These are phyloP conservation scores for Pezicula neosporulosa DNA, from an alignment of 2,329 filamentous ascomycete genomes.

Conservation along the genomic window DNA sequence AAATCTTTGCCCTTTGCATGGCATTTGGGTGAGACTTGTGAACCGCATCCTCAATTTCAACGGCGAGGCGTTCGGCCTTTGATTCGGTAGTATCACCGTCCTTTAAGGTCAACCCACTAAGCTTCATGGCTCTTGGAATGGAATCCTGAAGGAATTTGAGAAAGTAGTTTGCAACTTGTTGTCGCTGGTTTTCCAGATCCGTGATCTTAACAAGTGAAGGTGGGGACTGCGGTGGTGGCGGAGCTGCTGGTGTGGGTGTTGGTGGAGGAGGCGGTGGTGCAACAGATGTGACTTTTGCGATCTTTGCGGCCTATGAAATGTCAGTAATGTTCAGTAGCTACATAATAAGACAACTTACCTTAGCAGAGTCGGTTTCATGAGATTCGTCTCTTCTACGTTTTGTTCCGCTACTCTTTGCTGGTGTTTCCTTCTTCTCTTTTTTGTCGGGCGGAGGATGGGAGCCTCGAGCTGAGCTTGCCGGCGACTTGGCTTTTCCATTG, in stretches of 20 bases:
- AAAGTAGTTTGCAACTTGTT: slow-evolving; percentile 55
- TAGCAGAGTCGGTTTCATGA: slow-evolving; percentile 43
- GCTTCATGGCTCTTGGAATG: slow-evolving; percentile 64
- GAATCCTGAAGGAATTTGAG: too few species aligned
- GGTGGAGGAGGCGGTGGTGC: slow-evolving; percentile 30
- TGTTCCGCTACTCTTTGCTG: slow-evolving; percentile 35
- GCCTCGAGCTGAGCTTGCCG: background rate
- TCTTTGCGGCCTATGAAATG: slow-evolving; percentile 38
- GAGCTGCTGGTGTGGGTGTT: slow-evolving; percentile 18
- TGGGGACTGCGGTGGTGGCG: slow-evolving; percentile 8
- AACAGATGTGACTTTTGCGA: slow-evolving; percentile 53
- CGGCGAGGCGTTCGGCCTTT: slow-evolving; percentile 65
- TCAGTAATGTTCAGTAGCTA: slow-evolving; percentile 3
- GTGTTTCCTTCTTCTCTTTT: slow-evolving; percentile 39
- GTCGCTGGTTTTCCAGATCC: slow-evolving; percentile 60
- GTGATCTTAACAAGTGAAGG: slow-evolving; percentile 39
- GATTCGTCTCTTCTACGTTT: slow-evolving; percentile 61
- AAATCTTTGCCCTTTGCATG: slow-evolving; percentile 63
- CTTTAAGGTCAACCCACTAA: slow-evolving; percentile 58
- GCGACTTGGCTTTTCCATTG: slow-evolving; percentile 27
- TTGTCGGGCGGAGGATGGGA: slow-evolving; percentile 23
- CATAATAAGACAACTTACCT: slow-evolving; percentile 34
- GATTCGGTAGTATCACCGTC: slow-evolving; percentile 60
- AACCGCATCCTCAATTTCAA: slow-evolving; percentile 76
- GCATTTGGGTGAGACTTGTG: slow-evolving; percentile 51